Percentiles rank a stretch among this genome's conserved stretches.
phyloP scores from a whole-genome alignment of 106 monocot genomes.

The Allium fistulosum region DNA sequence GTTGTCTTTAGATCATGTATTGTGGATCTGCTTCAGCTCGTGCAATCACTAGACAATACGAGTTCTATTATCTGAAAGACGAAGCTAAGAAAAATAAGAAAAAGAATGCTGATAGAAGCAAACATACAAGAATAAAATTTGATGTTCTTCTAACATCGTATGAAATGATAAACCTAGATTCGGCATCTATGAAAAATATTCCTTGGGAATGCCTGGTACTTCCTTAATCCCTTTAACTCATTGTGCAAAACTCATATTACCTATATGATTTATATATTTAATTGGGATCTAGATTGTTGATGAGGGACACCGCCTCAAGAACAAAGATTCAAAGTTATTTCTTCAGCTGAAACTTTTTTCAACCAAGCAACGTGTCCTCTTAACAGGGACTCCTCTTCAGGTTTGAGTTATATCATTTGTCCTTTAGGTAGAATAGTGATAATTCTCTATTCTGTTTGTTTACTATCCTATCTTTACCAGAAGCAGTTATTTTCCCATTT shows the following conservation, averaged over 20 bases:
- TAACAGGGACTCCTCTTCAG: constrained; percentile 99
- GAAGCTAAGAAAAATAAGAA: constrained; percentile 59
- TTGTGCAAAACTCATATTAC: not conserved
- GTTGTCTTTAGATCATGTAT: constrained; percentile 80
- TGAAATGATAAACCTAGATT: constrained; percentile 99
- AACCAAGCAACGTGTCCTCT: constrained; percentile 84
- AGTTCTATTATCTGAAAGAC: constrained; percentile 76
- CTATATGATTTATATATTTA: not conserved
- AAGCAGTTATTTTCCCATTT: too few relatives aligned
- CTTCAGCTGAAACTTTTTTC: constrained; percentile 75
- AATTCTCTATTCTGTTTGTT: not conserved
- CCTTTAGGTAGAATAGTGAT: not conserved
- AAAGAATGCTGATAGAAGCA: constrained; percentile 29
- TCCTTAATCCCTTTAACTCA: not conserved
- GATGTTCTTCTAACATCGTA: constrained; percentile 97
- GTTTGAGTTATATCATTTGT: constrained; percentile 14
- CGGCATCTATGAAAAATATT: constrained; percentile 61
- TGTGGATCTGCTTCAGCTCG: constrained; percentile 82
- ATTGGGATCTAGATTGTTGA: constrained; percentile 61
- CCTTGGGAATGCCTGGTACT: constrained; percentile 87
- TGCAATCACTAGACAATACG: constrained; percentile 62
- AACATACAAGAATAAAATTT: constrained; percentile 67
- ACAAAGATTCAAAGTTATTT: constrained; percentile 98
- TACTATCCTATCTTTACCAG: too few relatives aligned
- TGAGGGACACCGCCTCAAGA: constrained; percentile 97